phyloP scores from a whole-genome alignment of 805 yeast genomes.

The Candida arabinofermentans region DNA sequence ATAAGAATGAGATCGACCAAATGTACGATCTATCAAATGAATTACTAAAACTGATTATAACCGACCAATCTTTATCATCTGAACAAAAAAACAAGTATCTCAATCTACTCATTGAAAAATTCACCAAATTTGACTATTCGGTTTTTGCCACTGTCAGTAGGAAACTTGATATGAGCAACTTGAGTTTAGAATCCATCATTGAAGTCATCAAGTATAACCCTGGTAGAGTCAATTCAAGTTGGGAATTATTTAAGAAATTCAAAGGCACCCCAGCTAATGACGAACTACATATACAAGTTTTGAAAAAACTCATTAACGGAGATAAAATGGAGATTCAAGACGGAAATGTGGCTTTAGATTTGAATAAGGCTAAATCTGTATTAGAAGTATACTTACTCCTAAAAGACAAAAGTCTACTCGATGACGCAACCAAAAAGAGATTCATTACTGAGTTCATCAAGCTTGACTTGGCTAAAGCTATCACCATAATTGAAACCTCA shows the following conservation, averaged over 20 bases:
- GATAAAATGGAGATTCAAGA: slow-evolving; percentile 22
- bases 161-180: slow-evolving; percentile 2
- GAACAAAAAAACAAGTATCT: slow-evolving; percentile 15
- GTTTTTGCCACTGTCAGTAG: slow-evolving; percentile 18
- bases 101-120: slow-evolving; percentile 22
- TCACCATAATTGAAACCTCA: slow-evolving; percentile 14
- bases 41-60: background rate
- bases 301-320: slow-evolving; percentile 21
- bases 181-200: slow-evolving; percentile 14
- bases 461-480: slow-evolving; percentile 14
- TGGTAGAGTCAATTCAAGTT: slow-evolving; percentile 32
- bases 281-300: slow-evolving; percentile 8
- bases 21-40: slow-evolving; percentile 1
- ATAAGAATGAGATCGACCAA: slow-evolving; percentile 2
- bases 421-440: slow-evolving; percentile 4
- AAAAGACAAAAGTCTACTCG: slow-evolving; percentile 11
- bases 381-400: slow-evolving; percentile 12
- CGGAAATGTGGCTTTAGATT: slow-evolving; percentile 12
- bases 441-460: slow-evolving; percentile 16
- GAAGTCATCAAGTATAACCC: slow-evolving; percentile 33
- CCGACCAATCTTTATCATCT: slow-evolving; percentile 4
- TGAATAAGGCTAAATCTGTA: slow-evolving; percentile 10
- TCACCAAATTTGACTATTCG: slow-evolving; percentile 25
- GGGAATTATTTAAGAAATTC: slow-evolving; percentile 25
- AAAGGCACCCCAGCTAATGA: slow-evolving; percentile 4